Conservation (phyloP, 2,329 filamentous ascomycete species). For the Volutella citrinella region DNA sequence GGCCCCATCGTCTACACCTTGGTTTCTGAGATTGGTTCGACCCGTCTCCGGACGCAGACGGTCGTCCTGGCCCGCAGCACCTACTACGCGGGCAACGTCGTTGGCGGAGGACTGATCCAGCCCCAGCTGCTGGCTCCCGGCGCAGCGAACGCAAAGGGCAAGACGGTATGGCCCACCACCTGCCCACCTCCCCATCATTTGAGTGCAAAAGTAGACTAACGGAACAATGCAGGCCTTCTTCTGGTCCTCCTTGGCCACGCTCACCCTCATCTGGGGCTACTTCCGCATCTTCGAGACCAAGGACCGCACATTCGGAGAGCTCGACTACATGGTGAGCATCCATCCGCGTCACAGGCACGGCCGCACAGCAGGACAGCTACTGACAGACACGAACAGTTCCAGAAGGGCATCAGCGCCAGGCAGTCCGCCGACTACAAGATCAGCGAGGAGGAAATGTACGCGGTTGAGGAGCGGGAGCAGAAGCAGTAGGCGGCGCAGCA, state of each 20-base stretch:
- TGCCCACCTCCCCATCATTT: too few relatives aligned
- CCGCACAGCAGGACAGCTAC: neutral
- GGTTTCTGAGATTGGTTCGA: slow-evolving; percentile 40
- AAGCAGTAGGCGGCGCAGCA: slow-evolving; percentile 13
- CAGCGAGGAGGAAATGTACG: slow-evolving; percentile 32
- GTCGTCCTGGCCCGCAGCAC: slow-evolving; percentile 38
- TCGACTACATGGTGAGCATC: slow-evolving; percentile 42
- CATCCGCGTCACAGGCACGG: too few relatives aligned
- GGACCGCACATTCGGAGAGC: slow-evolving; percentile 42
- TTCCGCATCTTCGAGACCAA: slow-evolving; percentile 45
- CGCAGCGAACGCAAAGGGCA: slow-evolving; percentile 38
- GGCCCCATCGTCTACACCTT: slow-evolving; percentile 44
- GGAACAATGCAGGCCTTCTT: slow-evolving; percentile 37
- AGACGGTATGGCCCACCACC: slow-evolving; percentile 31
- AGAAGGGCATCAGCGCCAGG: slow-evolving; percentile 35
- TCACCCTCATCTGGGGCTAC: slow-evolving; percentile 39
- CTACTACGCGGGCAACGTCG: slow-evolving; percentile 41
- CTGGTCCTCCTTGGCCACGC: slow-evolving; percentile 34
- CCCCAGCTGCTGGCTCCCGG: slow-evolving; percentile 37
- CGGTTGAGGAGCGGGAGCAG: slow-evolving; percentile 13
- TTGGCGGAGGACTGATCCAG: slow-evolving; percentile 37
- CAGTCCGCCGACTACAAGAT: slow-evolving; percentile 36
- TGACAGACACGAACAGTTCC: slow-evolving; percentile 22
- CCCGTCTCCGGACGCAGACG: slow-evolving; percentile 40
- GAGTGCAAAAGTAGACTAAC: too few relatives aligned